Percentiles rank a stretch among this genome's conserved stretches.
Conservation (phyloP, 805 yeast species). For the Yamadazyma kitorensis region DNA sequence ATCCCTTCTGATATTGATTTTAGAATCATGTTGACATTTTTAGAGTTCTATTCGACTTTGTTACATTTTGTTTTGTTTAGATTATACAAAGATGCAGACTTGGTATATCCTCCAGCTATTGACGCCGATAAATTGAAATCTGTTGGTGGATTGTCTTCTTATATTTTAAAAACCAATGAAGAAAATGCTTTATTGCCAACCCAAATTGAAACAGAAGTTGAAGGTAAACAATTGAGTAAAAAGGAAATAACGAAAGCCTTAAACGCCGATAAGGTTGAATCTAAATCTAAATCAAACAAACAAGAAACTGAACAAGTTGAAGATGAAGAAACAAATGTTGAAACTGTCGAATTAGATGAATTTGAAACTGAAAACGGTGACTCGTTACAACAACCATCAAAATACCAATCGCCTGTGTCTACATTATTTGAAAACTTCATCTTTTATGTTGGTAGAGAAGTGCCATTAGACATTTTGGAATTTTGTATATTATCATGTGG, state of each 20-base stretch:
- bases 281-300: constrained; percentile 8
- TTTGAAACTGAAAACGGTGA: constrained; percentile 73
- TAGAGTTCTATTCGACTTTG: constrained; percentile 92
- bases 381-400: constrained; percentile 62
- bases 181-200: constrained; percentile 38
- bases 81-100: constrained; percentile 78
- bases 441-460: constrained; percentile 93
- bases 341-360: constrained; percentile 53
- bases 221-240: constrained; percentile 37
- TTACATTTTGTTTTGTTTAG: constrained; percentile 84
- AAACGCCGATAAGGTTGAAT: constrained; percentile 52
- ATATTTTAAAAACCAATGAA: constrained; percentile 60
- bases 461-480: constrained; percentile 86
- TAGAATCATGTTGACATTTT: constrained; percentile 93
- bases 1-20: constrained; percentile 94
- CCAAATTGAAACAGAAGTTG: constrained; percentile 18
- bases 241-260: constrained; percentile 50
- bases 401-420: constrained; percentile 54
- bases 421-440: constrained; percentile 69
- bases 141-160: constrained; percentile 85
- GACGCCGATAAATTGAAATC: constrained; percentile 72
- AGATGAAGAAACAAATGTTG: constrained; percentile 17
- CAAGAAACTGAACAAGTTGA: constrained; percentile 15
- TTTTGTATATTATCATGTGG: constrained; percentile 84
- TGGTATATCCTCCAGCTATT: constrained; percentile 88